phyloP scores from a whole-genome alignment of 345 rosid species.

The Eucalyptus leucophloia region DNA sequence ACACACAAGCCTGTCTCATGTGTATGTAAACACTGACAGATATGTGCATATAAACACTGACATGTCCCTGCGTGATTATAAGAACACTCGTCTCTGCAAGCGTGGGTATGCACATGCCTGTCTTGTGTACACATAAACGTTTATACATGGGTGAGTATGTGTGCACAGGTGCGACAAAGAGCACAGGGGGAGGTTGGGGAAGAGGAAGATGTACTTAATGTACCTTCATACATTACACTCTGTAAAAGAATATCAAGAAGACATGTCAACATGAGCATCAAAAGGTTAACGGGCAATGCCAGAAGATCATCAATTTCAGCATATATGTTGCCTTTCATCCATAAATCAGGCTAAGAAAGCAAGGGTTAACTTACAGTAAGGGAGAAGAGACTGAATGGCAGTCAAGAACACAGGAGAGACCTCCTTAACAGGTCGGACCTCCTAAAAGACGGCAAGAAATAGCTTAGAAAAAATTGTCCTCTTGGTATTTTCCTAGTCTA shows the following conservation, averaged over 20 bases:
- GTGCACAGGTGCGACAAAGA: not conserved
- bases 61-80: not conserved
- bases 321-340: not conserved
- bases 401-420: conserved; percentile 75
- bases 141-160: not conserved
- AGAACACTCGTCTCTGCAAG: not conserved
- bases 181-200: not conserved
- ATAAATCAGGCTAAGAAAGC: not conserved
- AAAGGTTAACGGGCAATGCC: not conserved
- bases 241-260: not conserved
- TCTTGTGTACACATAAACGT: not conserved
- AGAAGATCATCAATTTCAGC: not conserved
- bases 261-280: not conserved
- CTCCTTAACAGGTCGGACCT: conserved; percentile 77
- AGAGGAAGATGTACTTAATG: not conserved
- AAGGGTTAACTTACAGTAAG: conserved; percentile 57
- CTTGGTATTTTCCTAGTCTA: not conserved
- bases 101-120: not conserved
- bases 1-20: not conserved
- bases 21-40: not conserved
- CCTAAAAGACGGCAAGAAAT: conserved; percentile 33
- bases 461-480: not conserved
- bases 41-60: not conserved
- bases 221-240: not conserved
- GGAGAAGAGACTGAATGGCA: conserved; percentile 72